Base-by-base conservation (phyloP, 441 rosid genomes). In the Caryocar brasiliense region DNA sequence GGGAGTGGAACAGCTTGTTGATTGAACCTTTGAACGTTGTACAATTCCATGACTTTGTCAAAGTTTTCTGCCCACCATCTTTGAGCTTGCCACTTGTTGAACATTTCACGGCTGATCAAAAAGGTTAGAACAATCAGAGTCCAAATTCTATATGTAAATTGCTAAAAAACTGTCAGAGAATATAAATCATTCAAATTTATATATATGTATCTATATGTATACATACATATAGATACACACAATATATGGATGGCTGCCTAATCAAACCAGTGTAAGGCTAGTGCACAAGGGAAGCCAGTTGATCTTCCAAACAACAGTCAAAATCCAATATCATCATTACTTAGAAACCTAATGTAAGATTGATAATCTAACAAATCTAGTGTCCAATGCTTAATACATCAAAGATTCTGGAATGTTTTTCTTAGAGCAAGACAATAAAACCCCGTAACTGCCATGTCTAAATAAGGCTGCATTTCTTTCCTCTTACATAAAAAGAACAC, bases 51-150 rank as follows among this genome's bases (percentile, higher is more conserved):
- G 58, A 91, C 85, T 70, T 85, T 91, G 29, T 91, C 98, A 21
- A 70, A 85, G 70, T 86, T 91, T 62, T 84, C 90, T 1, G 76
- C 76, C 96, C 98, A 91, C 98, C 98, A 91, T 29, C 77, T 79
- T 62, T 91, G 96, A 62, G 98, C 96, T 84, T 86, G 88, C 83
- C 83, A 75, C 67, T 91, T 91, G 69, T 85, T 73, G 59, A 91
- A 86, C 83, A 91, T 76, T 65, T 91, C 96, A n/a, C 93, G 96
- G 59, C 98, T 91, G 80, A 58, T 51, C 50, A 63, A 58, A 67
- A n/a, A 34, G n/a, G 57, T 23, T 14, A 20, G n/a, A 53, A 46
- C 1, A 47, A 19, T 25, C 4, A 53, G 28, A 56, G 12, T 38
- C 51, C 24, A 10, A 38, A 52, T 20, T 35, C 36, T 24, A 12